Conservation (phyloP, 768 basidiomycete genomes). For the Leccinum variicolor region DNA sequence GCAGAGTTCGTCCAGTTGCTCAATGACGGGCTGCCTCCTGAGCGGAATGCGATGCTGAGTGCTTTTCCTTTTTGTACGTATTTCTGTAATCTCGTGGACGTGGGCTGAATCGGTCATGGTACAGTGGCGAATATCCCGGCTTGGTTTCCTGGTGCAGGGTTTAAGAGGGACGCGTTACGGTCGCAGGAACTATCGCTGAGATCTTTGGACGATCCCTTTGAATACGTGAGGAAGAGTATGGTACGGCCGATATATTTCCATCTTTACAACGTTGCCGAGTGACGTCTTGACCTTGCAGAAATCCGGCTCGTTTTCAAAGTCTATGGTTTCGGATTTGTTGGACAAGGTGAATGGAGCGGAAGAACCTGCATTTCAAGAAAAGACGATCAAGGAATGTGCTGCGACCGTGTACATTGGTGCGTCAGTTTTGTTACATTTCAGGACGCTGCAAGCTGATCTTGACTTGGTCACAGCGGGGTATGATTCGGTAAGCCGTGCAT, state of each 20-base stretch:
- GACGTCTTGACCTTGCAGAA: constrained; percentile 13
- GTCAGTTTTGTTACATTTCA: background rate
- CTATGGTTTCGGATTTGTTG: constrained; percentile 30
- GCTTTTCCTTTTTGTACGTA: constrained; percentile 29
- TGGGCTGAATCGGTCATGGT: constrained; percentile 2
- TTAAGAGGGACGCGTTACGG: constrained; percentile 26
- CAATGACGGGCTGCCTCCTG: constrained; percentile 23
- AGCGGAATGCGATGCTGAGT: constrained; percentile 25
- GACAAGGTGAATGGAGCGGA: constrained; percentile 14
- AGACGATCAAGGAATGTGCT: constrained; percentile 25
- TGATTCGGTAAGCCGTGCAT: constrained; percentile 19
- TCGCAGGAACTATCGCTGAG: constrained; percentile 25
- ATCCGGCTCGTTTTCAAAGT: constrained; percentile 21
- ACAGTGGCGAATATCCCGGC: constrained; percentile 27
- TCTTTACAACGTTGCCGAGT: background rate
- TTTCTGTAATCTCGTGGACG: background rate
- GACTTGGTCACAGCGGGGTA: constrained; percentile 20
- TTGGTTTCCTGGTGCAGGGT: constrained; percentile 30
- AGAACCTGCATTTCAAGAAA: constrained; percentile 17
- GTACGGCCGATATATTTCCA: constrained; percentile 9
- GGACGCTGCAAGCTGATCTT: background rate
- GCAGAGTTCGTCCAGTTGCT: constrained; percentile 21
- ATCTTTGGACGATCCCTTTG: constrained; percentile 26
- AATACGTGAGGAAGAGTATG: constrained; percentile 26
- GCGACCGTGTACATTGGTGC: constrained; percentile 32